Evolutionary conservation across 1,139 yeast genomes (phyloP).

Genomic region (Candida sojae): DNA sequence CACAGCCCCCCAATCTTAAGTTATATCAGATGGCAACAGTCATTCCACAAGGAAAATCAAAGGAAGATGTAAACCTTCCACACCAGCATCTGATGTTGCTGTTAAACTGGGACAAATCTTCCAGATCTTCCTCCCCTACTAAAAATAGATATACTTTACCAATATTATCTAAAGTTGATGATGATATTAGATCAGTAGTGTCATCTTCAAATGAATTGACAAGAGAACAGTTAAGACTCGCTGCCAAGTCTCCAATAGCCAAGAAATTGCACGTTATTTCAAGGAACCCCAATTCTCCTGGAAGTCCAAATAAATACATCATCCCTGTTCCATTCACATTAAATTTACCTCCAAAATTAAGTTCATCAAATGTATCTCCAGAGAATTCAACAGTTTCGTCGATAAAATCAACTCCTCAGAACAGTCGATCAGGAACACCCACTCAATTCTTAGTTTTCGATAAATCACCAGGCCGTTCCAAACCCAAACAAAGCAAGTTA

Average conservation of each 20-base stretch:
- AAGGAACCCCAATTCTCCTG: conserved; percentile 17
- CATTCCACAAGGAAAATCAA: conserved; percentile 13
- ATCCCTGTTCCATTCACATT: conserved; percentile 50
- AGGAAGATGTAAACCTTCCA: conserved; percentile 23
- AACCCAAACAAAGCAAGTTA: conserved; percentile 22
- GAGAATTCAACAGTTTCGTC: conserved; percentile 12
- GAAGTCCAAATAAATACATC: conserved; percentile 26
- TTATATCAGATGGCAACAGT: background rate
- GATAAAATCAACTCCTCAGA: conserved; percentile 14
- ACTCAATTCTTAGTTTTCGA: conserved; percentile 9
- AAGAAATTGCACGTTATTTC: conserved; percentile 35
- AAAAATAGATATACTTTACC: conserved; percentile 29
- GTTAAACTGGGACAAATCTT: conserved; percentile 19
- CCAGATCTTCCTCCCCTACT: conserved; percentile 34
- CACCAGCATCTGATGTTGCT: background rate
- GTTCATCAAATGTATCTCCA: conserved; percentile 22
- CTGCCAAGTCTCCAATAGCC: conserved; percentile 40
- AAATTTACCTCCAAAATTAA: conserved; percentile 44
- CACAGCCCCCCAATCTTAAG: background rate
- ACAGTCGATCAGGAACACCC: conserved; percentile 12
- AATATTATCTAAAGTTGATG: conserved; percentile 21
- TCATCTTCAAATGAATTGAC: conserved; percentile 18
- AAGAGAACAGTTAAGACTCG: conserved; percentile 29
- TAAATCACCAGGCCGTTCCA: conserved; percentile 5
- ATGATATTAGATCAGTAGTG: conserved; percentile 23